Percentiles rank a stretch among this genome's conserved stretches.
Conservation (phyloP, 306 rosid genomes). For the Acacia confusa region DNA sequence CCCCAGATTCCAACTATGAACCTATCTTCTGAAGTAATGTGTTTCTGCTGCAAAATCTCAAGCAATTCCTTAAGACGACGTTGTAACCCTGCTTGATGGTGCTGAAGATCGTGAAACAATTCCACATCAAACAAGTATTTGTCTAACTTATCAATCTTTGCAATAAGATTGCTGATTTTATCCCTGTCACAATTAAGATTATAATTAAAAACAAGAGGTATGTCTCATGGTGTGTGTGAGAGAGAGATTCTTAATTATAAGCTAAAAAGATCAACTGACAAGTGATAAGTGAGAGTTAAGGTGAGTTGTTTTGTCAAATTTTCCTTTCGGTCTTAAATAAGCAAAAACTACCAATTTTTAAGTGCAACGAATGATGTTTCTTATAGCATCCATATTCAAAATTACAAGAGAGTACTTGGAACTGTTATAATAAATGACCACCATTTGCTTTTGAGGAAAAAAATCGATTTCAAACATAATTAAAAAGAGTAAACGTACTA, state of each 20-base stretch:
- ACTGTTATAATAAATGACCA: too few relatives aligned
- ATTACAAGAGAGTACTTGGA: too few relatives aligned
- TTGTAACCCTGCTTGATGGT: background rate
- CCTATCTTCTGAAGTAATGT: background rate
- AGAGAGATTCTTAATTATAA: background rate
- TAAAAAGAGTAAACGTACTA: too few relatives aligned
- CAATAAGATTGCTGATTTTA: background rate
- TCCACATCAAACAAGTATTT: background rate
- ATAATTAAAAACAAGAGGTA: background rate
- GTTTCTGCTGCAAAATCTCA: background rate
- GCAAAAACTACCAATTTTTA: too few relatives aligned
- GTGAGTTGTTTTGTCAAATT: background rate
- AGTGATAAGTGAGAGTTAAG: background rate
- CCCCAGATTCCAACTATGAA: background rate
- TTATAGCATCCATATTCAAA: too few relatives aligned
- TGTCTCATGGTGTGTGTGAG: background rate
- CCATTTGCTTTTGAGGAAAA: too few relatives aligned
- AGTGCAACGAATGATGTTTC: too few relatives aligned
- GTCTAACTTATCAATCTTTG: background rate
- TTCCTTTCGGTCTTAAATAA: too few relatives aligned
- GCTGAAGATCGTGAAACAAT: background rate
- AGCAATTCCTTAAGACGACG: background rate
- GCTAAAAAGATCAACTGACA: background rate
- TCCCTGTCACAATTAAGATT: background rate
- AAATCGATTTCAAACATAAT: too few relatives aligned